Percentiles rank a stretch among this genome's conserved stretches.
Conservation (phyloP, 2,329 filamentous ascomycete genomes). For the Pestalotiopsis sp. region DNA sequence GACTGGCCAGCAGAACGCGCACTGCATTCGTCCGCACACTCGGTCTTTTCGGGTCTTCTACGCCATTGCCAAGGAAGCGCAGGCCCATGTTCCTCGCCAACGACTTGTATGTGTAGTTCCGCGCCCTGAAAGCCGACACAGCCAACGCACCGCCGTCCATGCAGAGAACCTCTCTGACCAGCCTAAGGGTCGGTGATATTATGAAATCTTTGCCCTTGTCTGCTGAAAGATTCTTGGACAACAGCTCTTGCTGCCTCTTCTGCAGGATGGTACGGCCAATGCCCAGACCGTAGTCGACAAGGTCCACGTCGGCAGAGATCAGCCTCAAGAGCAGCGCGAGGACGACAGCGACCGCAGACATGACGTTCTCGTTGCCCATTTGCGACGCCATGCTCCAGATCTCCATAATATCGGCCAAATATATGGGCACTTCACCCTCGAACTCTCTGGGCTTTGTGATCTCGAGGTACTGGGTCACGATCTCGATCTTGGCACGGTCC, state of each 20-base stretch:
- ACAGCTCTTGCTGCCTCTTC: conserved; percentile 76
- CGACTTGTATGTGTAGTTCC: conserved; percentile 78
- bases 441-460: conserved; percentile 51
- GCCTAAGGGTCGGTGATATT: conserved; percentile 83
- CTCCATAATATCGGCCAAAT: conserved; percentile 79
- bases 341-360: conserved; percentile 80
- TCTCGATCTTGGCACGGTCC: conserved; percentile 50
- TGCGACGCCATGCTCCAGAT: conserved; percentile 85
- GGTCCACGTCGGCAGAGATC: conserved; percentile 72
- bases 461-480: conserved; percentile 72
- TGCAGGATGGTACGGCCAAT: conserved; percentile 83
- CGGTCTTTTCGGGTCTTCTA: conserved; percentile 70
- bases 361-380: conserved; percentile 77
- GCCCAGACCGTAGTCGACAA: conserved; percentile 74
- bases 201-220: conserved; percentile 84
- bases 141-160: conserved; percentile 86
- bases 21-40: conserved; percentile 84
- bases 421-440: conserved; percentile 62
- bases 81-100: conserved; percentile 80
- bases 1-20: conserved; percentile 75
- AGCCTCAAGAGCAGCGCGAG: conserved; percentile 81
- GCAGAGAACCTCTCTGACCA: conserved; percentile 82
- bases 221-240: conserved; percentile 77
- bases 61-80: conserved; percentile 58
- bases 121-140: conserved; percentile 74